phyloP scores from a whole-genome alignment of 2,329 filamentous ascomycete species.

The Cadophora gregata region DNA sequence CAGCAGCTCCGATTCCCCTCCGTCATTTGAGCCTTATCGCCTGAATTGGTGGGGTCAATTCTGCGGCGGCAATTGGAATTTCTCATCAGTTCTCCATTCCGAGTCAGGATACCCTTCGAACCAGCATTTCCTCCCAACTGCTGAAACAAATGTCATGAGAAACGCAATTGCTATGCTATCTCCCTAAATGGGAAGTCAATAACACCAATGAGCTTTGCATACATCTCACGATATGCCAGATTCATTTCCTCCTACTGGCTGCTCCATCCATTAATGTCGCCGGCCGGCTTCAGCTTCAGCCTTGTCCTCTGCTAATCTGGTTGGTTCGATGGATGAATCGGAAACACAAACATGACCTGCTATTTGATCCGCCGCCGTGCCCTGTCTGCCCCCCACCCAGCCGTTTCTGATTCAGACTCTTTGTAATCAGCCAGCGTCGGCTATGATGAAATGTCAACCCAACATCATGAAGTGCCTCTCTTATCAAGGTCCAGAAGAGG shows the following conservation, averaged over 20 bases:
- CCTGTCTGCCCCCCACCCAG: neutral
- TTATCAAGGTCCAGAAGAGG: neutral
- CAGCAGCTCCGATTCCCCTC: neutral
- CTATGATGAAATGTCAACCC: neutral
- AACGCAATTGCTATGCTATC: neutral
- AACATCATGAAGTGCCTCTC: neutral
- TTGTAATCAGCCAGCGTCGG: slow-evolving; percentile 19
- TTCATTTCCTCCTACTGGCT: neutral
- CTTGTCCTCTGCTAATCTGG: slow-evolving; percentile 6
- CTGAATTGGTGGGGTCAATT: slow-evolving; percentile 16
- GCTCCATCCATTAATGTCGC: neutral
- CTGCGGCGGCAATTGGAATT: neutral
- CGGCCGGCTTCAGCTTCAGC: slow-evolving; percentile 8
- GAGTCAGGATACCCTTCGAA: neutral
- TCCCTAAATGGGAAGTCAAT: slow-evolving; percentile 4
- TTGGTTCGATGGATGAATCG: neutral
- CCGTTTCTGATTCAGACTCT: slow-evolving; percentile 12
- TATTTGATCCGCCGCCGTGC: no score
- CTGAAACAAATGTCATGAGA: neutral
- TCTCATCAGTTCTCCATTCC: slow-evolving; percentile 11
- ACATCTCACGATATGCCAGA: neutral
- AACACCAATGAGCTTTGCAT: neutral
- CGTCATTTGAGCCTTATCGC: slow-evolving; percentile 1
- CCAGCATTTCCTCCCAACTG: no score
- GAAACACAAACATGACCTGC: neutral